These are phyloP conservation scores for Euphorbia peplus DNA, from an alignment of 345 rosid species.

Conservation along the genomic window DNA sequence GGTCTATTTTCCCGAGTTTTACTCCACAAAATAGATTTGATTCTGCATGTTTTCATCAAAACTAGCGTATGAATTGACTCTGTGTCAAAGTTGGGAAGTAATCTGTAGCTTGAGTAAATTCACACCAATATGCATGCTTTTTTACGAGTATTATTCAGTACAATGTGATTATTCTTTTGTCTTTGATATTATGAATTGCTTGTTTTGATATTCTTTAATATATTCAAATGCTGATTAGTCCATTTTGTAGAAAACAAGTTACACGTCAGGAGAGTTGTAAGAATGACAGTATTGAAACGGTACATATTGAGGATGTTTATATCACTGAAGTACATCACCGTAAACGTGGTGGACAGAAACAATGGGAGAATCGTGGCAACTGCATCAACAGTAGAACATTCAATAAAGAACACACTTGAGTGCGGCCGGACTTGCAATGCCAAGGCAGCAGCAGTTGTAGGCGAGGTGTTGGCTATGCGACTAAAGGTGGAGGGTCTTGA, in stretches of 20 bases:
- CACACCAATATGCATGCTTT: neutral
- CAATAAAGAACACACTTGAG: constrained; percentile 67
- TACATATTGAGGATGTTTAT: constrained; percentile 62
- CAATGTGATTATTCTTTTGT: neutral
- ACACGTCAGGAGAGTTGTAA: constrained; percentile 1
- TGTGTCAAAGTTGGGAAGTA: too few species aligned
- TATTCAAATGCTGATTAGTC: neutral
- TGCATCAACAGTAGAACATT: constrained; percentile 75
- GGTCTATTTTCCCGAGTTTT: too few species aligned
- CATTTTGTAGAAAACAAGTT: neutral
- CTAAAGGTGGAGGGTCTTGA: constrained; percentile 81
- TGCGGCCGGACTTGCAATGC: constrained; percentile 81
- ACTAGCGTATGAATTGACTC: too few species aligned
- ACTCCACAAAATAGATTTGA: too few species aligned
- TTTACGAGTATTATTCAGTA: neutral
- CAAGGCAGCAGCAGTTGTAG: constrained; percentile 68
- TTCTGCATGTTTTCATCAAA: too few species aligned
- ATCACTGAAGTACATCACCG: constrained; percentile 73
- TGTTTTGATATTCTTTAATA: neutral
- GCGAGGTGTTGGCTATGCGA: constrained; percentile 82
- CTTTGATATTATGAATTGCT: neutral
- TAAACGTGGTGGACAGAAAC: constrained; percentile 79
- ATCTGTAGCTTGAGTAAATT: too few species aligned
- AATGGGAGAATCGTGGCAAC: constrained; percentile 66
- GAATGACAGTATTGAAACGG: constrained; percentile 66